These are phyloP conservation scores for Thraustochytrium sp. DNA, from an alignment of 352 stramenopile genomes.

Conservation along the genomic window DNA sequence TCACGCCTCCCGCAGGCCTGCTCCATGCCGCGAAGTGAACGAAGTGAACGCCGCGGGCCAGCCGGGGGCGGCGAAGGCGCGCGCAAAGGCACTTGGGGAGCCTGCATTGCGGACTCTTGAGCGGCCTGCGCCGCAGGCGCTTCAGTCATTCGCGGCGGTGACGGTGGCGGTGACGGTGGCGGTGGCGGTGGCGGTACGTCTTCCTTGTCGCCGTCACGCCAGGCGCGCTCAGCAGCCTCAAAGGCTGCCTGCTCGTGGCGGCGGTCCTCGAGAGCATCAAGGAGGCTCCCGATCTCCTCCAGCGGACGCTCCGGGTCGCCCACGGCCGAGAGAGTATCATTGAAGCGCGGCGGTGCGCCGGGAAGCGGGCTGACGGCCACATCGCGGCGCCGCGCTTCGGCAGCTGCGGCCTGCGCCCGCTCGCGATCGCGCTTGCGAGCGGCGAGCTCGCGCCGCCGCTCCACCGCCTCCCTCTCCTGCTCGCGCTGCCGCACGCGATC, in stretches of 20 bases:
- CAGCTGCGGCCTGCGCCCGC: background rate
- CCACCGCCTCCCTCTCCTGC: background rate
- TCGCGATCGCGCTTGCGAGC: background rate
- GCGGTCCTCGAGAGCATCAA: background rate
- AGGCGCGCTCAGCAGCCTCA: background rate
- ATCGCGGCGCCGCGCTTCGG: background rate
- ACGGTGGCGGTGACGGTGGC: too few species aligned
- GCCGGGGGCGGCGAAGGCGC: too few species aligned
- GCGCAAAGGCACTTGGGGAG: too few species aligned
- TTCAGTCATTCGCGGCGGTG: too few species aligned
- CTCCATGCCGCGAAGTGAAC: too few species aligned
- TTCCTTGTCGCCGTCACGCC: too few species aligned
- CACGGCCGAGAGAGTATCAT: background rate
- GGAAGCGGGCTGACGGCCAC: background rate
- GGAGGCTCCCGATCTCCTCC: background rate
- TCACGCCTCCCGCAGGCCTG: background rate
- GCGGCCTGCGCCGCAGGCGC: too few species aligned
- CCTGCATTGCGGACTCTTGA: too few species aligned
- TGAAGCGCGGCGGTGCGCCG: background rate
- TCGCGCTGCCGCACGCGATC: background rate
- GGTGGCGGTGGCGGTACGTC: too few species aligned
- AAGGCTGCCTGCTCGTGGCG: background rate
- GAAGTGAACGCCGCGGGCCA: too few species aligned
- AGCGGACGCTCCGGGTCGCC: too few species aligned
- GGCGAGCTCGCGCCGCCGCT: background rate